Percentiles rank a stretch among this genome's conserved stretches.
Conservation (phyloP, 768 basidiomycete genomes). For the Pleurotus djamor region DNA sequence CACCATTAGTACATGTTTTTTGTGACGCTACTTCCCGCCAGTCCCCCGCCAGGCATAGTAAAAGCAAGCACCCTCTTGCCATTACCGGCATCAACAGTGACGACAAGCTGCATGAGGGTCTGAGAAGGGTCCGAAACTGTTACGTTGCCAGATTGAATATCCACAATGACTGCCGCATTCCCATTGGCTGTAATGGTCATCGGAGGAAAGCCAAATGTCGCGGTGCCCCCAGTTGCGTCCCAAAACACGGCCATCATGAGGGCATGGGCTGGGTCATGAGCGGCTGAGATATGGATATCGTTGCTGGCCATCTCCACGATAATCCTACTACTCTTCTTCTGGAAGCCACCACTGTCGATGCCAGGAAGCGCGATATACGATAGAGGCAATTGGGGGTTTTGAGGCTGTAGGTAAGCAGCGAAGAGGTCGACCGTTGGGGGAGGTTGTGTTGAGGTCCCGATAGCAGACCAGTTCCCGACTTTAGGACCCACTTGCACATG, state of each 20-base stretch:
- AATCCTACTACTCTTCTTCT: constrained; percentile 26
- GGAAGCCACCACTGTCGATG: constrained; percentile 34
- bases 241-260: constrained; percentile 57
- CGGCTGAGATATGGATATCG: constrained; percentile 45
- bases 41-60: constrained; percentile 42
- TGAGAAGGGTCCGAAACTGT: constrained; percentile 71
- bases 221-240: constrained; percentile 41
- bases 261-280: constrained; percentile 39
- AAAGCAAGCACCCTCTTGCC: constrained; percentile 29
- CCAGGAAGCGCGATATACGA: constrained; percentile 61
- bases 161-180: constrained; percentile 43
- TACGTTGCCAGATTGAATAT: constrained; percentile 36
- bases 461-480: constrained; percentile 57
- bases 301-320: constrained; percentile 41
- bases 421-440: constrained; percentile 60
- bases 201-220: constrained; percentile 26
- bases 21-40: constrained; percentile 48
- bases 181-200: constrained; percentile 35
- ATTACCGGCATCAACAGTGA: constrained; percentile 30
- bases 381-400: constrained; percentile 27
- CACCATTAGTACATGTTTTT: constrained; percentile 9
- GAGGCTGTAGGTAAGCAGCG: constrained; percentile 57
- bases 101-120: constrained; percentile 28
- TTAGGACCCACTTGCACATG: constrained; percentile 40
- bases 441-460: constrained; percentile 63